Base-by-base conservation (phyloP, 2,329 filamentous ascomycete species). In the Tolypocladium cylindrosporum region DNA sequence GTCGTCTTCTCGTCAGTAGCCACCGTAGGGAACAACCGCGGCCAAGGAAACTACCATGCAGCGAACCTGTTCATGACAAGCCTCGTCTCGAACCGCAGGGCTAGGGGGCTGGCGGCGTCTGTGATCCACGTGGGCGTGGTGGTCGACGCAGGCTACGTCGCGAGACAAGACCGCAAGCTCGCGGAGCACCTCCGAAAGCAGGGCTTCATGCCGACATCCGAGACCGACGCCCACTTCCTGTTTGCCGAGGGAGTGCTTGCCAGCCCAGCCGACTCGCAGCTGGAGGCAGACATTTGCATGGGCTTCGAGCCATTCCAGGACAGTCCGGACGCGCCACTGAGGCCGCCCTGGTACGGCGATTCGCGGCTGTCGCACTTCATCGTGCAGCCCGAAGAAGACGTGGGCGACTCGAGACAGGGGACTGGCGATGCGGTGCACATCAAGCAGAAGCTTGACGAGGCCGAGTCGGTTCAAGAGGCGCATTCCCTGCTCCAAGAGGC, bases 141-240 rank as follows among this genome's bases (percentile, higher is more conserved):
- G 1, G 57, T 72, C 0, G 79, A 75, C 7, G 61, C 74, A 1
- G 79, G 79, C 0, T 78, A 75, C 58, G 66, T 78, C 31, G 61
- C 58, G 0, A 27, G 55, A 31, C 41, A 55, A 60, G 41, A 62
- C n/a, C 56, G 39, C 34, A 45, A 54, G 21, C 48, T 57, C 8
- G 39, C 37, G 7, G 48, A 48, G 31, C 37, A 52, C 41, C 31
- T 53, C 11, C 56, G 43, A 19, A 57, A 41, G 55, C 54, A 53
- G 27, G 50, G 36, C 40, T 57, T 37, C n/a, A 57, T 57, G 48
- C 48, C 48, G 10, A 51, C 48, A 4, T 51, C 48, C 11, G 48
- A 51, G 48, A 51, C 48, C 2, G 48, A 51, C 10, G 48, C 48
- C 31, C 55, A 57, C n/a, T 40, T 57, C 31, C 19, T 57, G 43